phyloP scores from a whole-genome alignment of 257 asterid species.

The Leptodermis oblonga region DNA sequence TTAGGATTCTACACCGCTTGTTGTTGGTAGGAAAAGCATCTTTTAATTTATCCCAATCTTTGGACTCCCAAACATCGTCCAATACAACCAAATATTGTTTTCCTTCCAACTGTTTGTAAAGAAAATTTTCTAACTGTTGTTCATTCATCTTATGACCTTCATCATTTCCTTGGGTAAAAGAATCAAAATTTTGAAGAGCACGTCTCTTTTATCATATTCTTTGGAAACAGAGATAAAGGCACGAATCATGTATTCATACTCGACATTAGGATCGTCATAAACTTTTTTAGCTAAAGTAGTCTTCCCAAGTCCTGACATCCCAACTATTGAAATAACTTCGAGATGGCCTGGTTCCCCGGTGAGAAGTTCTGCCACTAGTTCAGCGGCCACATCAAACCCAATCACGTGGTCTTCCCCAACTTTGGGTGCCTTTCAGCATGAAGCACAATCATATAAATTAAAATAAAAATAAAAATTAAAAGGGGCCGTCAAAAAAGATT shows the following conservation, averaged over 20 bases:
- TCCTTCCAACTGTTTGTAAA: constrained; percentile 21
- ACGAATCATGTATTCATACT: not conserved
- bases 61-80: constrained; percentile 48
- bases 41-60: constrained; percentile 9
- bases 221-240: not conserved
- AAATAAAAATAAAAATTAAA: not conserved
- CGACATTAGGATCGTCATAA: not conserved
- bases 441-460: not conserved
- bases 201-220: not conserved
- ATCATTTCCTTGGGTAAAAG: constrained; percentile 25
- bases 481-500: no score
- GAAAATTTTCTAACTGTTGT: constrained; percentile 29
- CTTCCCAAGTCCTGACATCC: constrained; percentile 20
- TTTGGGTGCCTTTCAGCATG: constrained; percentile 15
- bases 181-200: not conserved
- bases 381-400: constrained; percentile 20
- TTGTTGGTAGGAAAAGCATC: constrained; percentile 7
- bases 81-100: constrained; percentile 43
- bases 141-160: constrained; percentile 30
- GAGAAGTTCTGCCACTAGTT: constrained; percentile 5
- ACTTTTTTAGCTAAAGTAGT: constrained; percentile 8
- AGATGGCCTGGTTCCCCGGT: not conserved
- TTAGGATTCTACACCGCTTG: constrained; percentile 3
- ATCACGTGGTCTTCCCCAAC: constrained; percentile 24
- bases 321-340: constrained; percentile 9